phyloP scores from a whole-genome alignment of 495 filamentous ascomycete genomes.

The Letharia lupina region DNA sequence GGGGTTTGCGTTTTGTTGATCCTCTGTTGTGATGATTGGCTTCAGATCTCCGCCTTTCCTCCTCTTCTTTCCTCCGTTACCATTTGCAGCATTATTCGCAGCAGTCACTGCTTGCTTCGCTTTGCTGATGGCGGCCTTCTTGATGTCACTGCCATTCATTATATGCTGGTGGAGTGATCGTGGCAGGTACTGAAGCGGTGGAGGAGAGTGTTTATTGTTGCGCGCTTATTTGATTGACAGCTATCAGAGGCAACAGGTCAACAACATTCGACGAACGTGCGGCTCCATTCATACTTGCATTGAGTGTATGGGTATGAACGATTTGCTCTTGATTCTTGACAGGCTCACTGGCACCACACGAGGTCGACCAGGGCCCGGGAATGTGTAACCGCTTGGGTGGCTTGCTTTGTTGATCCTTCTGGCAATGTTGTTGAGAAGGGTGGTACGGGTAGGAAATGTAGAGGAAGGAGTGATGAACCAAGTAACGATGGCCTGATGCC shows the following conservation, averaged over 20 bases:
- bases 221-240: slow-evolving; percentile 3
- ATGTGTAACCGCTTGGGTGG: neutral
- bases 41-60: slow-evolving; percentile 80
- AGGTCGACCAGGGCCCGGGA: slow-evolving; percentile 3
- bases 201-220: neutral
- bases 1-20: slow-evolving; percentile 35
- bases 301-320: slow-evolving; percentile 2
- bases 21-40: slow-evolving; percentile 82
- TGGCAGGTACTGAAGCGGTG: neutral
- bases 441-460: slow-evolving; percentile 1
- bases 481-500: neutral
- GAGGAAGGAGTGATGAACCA: neutral
- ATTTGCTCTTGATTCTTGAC: neutral
- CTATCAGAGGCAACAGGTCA: slow-evolving; percentile 5
- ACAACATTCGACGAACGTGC: neutral
- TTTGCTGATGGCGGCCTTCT: slow-evolving; percentile 68
- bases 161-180: slow-evolving; percentile 25
- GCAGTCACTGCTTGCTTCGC: slow-evolving; percentile 64
- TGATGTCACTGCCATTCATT: slow-evolving; percentile 71
- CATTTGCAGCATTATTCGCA: slow-evolving; percentile 52
- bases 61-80: slow-evolving; percentile 58
- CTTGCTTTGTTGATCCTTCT: slow-evolving; percentile 2
- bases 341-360: neutral
- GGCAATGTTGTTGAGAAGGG: slow-evolving; percentile 4
- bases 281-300: slow-evolving; percentile 5